Conservation (phyloP, 768 basidiomycete species). For the Phanerodontia chrysosporium region DNA sequence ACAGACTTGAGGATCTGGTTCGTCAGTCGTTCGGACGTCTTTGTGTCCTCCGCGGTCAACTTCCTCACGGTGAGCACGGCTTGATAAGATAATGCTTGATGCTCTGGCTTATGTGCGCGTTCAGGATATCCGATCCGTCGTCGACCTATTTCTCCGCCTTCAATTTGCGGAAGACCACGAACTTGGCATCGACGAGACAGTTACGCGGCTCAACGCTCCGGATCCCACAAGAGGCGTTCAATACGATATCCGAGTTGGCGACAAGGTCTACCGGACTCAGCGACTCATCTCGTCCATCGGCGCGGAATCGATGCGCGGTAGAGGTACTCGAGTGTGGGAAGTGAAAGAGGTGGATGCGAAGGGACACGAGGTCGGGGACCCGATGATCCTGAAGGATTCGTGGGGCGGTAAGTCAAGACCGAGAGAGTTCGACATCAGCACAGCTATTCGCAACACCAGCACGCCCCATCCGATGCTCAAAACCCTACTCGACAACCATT, state of each 20-base stretch:
- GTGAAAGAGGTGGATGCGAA: slow-evolving; percentile 1
- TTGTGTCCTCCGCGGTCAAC: slow-evolving; percentile 15
- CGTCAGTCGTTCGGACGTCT: slow-evolving; percentile 17
- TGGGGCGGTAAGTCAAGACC: slow-evolving; percentile 10
- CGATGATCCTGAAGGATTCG: slow-evolving; percentile 9
- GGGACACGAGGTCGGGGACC: not conserved
- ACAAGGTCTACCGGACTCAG: slow-evolving; percentile 1
- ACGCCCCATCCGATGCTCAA: too few species aligned
- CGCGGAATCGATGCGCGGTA: slow-evolving; percentile 7
- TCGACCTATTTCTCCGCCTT: not conserved
- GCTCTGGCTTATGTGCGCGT: too few species aligned
- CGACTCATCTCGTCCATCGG: slow-evolving; percentile 2
- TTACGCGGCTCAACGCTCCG: not conserved
- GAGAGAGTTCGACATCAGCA: not conserved
- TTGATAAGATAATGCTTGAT: too few species aligned
- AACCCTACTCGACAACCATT: too few species aligned
- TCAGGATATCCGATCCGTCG: not conserved
- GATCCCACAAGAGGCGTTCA: not conserved
- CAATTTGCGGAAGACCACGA: not conserved
- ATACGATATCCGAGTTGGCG: not conserved
- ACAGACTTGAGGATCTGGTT: slow-evolving; percentile 26
- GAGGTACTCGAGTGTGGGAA: slow-evolving; percentile 16
- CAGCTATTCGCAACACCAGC: too few species aligned
- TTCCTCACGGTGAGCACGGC: slow-evolving; percentile 9
- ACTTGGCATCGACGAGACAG: not conserved